Conservation (phyloP, 805 yeast species). For the Saccharomycopsis capsularis region DNA sequence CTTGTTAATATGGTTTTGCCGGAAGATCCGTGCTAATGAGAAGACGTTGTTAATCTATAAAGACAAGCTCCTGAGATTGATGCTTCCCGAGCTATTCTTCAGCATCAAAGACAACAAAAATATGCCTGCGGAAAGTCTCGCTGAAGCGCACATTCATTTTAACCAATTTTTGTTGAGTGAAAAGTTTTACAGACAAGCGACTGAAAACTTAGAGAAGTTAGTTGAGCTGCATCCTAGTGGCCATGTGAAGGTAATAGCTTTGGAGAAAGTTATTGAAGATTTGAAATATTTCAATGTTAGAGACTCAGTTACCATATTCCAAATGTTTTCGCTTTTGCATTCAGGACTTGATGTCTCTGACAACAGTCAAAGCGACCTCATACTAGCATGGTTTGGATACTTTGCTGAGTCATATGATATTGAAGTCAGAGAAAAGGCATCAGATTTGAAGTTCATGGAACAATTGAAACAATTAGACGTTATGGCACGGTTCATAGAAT, state of each 20-base stretch:
- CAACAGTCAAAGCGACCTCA: neutral
- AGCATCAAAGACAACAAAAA: neutral
- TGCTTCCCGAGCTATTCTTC: slow-evolving; percentile 5
- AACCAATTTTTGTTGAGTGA: slow-evolving; percentile 4
- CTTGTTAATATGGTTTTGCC: slow-evolving; percentile 2
- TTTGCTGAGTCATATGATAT: neutral
- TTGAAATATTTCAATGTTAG: neutral
- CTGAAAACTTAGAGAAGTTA: slow-evolving; percentile 1
- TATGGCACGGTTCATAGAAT: neutral
- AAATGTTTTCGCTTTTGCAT: neutral
- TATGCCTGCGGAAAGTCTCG: neutral
- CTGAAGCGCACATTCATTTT: neutral
- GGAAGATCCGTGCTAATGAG: neutral
- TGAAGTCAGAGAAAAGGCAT: neutral
- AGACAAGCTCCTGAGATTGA: neutral
- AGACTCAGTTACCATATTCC: slow-evolving; percentile 1
- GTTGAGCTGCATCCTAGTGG: neutral
- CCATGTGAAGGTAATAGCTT: neutral
- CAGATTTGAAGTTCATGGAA: neutral
- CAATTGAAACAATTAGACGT: slow-evolving; percentile 1
- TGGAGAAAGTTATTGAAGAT: neutral
- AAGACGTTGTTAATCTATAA: neutral
- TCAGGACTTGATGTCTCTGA: neutral
- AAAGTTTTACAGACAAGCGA: slow-evolving; percentile 3
- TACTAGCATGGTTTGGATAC: neutral